phyloP scores from a whole-genome alignment of 2,329 filamentous ascomycete species.

The Colletotrichum cereale region DNA sequence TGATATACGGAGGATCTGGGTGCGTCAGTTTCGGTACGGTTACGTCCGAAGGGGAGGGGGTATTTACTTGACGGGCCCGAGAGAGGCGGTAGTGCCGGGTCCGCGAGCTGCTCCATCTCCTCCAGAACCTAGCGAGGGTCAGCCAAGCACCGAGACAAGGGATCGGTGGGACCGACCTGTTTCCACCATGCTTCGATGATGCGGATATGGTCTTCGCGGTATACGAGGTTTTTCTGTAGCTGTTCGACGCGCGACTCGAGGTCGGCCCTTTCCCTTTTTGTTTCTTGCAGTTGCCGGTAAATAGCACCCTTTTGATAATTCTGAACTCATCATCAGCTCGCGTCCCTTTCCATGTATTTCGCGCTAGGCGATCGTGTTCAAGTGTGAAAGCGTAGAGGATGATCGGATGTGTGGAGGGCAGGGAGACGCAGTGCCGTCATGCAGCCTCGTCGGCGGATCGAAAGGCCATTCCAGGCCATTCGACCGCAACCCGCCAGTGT shows the following conservation, averaged over 20 bases:
- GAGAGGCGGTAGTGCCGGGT: constrained; percentile 59
- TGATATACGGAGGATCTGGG: constrained; percentile 67
- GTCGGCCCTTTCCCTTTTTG: constrained; percentile 88
- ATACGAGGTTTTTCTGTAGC: constrained; percentile 79
- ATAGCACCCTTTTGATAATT: constrained; percentile 94
- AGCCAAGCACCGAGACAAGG: constrained; percentile 42
- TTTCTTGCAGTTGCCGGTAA: constrained; percentile 96
- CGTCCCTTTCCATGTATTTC: constrained; percentile 36
- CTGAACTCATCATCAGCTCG: constrained; percentile 40
- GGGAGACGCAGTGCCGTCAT: constrained; percentile 31
- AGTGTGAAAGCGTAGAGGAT: constrained; percentile 1
- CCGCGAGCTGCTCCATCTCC: constrained; percentile 71
- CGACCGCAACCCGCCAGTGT: constrained; percentile 38
- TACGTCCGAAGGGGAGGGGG: constrained; percentile 5
- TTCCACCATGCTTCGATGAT: constrained; percentile 94
- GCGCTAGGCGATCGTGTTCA: constrained; percentile 28
- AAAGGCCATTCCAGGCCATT: constrained; percentile 39
- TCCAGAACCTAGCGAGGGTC: constrained; percentile 66
- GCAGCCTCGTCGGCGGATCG: constrained; percentile 39
- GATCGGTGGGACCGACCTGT: constrained; percentile 72
- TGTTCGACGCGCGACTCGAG: constrained; percentile 86
- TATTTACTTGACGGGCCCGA: constrained; percentile 34
- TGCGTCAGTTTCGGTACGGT: constrained; percentile 45
- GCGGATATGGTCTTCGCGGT: constrained; percentile 94
- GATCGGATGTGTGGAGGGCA: constrained; percentile 35